Base-by-base conservation (phyloP, 805 yeast species). In the Ogataea zsoltii region DNA sequence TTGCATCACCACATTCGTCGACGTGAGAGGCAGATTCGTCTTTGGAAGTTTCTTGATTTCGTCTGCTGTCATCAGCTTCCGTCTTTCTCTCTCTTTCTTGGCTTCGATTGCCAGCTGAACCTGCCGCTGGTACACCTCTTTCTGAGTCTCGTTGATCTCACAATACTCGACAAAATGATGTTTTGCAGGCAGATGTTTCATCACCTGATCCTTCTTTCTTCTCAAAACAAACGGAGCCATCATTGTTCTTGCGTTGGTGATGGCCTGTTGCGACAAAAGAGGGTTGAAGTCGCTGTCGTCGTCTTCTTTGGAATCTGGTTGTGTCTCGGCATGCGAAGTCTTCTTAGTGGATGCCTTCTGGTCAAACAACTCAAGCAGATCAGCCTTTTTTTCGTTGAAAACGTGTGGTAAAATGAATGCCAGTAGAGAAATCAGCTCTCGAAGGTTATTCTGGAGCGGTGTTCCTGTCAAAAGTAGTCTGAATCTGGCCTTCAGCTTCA, bases 191-290 rank as follows among this genome's bases (percentile, higher is more conserved):
- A 94, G 71, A 62, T 94, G 92, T 61, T 87, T 80, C 65, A 94
- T 75, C 7, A 94, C 99, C 66, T 92, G 97, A 45, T 80, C 87
- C 69, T 94, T 94, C 62, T 84, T 85, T 63, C 99, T 82, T 66
- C 99, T 78, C 58, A 94, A 71, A 7, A 94, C 92, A 69, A 94
- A 94, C 3, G 99, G 99, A 2, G 95, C 86, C 98, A 94, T 92
- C 97, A 94, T 92, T 4, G 94, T 85, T 63, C 88, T 89, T 3
- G 99, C 99, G 61, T 90, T 87, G 28, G 82, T 76, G 50, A 94
- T 90, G 0, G 99, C 95, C 67, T 92, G 96, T 54, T 85, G 86
- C 0, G 97, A 88, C 33, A 94, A 69, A 34, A 94, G 72, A 2
- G 96, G 96, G 55, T 88, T 87, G 60, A 79, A 85, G 43, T 69